Evolutionary conservation across 495 filamentous ascomycete genomes (phyloP).

Genomic region (Tetracladium setigerum): DNA sequence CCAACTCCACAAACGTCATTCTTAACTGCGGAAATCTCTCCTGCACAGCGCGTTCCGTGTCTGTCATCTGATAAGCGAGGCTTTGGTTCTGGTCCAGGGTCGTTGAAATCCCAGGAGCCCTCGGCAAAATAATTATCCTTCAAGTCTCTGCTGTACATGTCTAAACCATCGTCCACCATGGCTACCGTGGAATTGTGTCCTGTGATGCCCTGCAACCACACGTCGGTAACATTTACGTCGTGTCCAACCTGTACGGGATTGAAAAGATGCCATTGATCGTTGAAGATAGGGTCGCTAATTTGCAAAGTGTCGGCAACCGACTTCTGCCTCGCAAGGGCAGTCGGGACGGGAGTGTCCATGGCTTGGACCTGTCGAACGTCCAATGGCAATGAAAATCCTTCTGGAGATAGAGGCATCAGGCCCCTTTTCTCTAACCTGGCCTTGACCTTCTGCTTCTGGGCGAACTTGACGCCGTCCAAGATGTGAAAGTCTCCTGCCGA

Average conservation of each 20-base stretch:
- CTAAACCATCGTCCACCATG: constrained; percentile 92
- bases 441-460: constrained; percentile 72
- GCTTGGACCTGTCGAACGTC: constrained; percentile 18
- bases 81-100: constrained; percentile 66
- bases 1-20: constrained; percentile 96
- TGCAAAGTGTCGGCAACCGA: constrained; percentile 54
- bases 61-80: constrained; percentile 73
- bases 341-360: constrained; percentile 23
- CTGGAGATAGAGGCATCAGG: constrained; percentile 40
- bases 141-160: constrained; percentile 94
- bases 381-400: constrained; percentile 15
- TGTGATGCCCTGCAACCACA: constrained; percentile 90
- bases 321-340: constrained; percentile 47
- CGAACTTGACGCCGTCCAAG: constrained; percentile 68
- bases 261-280: constrained; percentile 91
- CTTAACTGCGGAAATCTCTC: constrained; percentile 82
- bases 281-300: constrained; percentile 86
- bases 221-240: constrained; percentile 87
- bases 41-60: constrained; percentile 91
- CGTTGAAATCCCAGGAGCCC: constrained; percentile 95
- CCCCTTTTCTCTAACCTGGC: constrained; percentile 68
- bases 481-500: constrained; percentile 42
- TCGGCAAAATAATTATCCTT: constrained; percentile 85
- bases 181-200: constrained; percentile 83
- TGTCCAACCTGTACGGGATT: constrained; percentile 77